A percentile compares a stretch with the other conserved stretches of the same genome.
Evolutionary conservation across 2,329 filamentous ascomycete genomes (phyloP).

Genomic region (Endocalyx cinctus): DNA sequence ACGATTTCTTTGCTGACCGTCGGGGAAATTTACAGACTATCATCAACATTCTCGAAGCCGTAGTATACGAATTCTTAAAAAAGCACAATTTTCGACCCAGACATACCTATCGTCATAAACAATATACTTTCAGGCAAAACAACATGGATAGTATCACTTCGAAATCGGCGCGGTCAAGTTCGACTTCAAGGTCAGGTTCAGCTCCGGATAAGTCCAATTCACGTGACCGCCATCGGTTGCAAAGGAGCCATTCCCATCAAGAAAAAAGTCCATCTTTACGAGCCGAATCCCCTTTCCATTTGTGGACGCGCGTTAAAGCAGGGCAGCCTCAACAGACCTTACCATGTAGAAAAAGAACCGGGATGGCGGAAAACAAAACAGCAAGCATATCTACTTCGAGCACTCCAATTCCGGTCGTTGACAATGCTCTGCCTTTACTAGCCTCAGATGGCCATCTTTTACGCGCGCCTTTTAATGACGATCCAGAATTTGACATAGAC

Average conservation of each 20-base stretch:
- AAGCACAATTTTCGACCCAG: constrained; percentile 64
- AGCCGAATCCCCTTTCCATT: constrained; percentile 28
- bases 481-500: constrained; percentile 1
- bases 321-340: constrained; percentile 18
- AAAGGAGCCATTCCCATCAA: too few relatives aligned
- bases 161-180: constrained; percentile 7
- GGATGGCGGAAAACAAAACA: constrained; percentile 1
- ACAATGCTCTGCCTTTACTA: constrained; percentile 14
- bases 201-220: too few relatives aligned
- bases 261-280: too few relatives aligned
- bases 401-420: neutral
- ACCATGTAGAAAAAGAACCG: constrained; percentile 5
- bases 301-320: constrained; percentile 33
- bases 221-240: too few relatives aligned
- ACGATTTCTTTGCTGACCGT: constrained; percentile 41
- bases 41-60: constrained; percentile 60
- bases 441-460: constrained; percentile 18
- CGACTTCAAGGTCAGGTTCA: constrained; percentile 7
- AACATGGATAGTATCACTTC: constrained; percentile 1
- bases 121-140: constrained; percentile 1
- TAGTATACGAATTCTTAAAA: constrained; percentile 70
- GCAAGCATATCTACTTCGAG: constrained; percentile 1
- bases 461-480: constrained; percentile 18
- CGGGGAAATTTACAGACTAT: constrained; percentile 50
- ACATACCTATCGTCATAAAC: constrained; percentile 12